Base-by-base conservation (phyloP, 805 yeast genomes). In the Tetrapisispora namnaoensis region DNA sequence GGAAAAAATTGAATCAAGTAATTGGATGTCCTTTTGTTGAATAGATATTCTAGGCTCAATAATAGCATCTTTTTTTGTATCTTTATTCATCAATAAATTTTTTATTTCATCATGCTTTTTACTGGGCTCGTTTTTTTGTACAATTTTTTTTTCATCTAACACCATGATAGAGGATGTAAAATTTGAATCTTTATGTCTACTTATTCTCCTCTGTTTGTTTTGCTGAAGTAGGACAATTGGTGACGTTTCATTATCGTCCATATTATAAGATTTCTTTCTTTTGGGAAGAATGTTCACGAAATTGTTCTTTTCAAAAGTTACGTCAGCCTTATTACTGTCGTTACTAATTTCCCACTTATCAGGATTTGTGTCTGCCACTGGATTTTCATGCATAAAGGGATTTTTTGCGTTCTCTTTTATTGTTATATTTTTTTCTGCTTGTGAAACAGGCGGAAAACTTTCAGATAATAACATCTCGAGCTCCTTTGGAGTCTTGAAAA, bases 1-100 rank as follows among this genome's bases (percentile, higher is more conserved):
- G 4, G 54, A 54, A 49, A 62, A 62, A 9, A 63, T 61, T 16
- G 59, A 52, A 37, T 62, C 63, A 30, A 63, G 45, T 18, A 57
- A 42, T 20, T 49, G 48, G 16, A 59, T 58, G 51, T 63, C 63
- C 30, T 52, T 52, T 17, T 52, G 48, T 10, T 47, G 52, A 8
- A 48, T 34, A 21, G 48, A 45, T 5, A 38, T 18, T 14, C 32
- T 45, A 1, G 45, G 30, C 6, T 46, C 41, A 20, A 41, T 35
- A 17, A 30, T 41, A 10, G 10, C 14, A 8, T 24, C 17, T n/a
- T 17, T 22, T n/a, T 24, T 22, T n/a, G 6, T 22, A 11, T 35
- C 21, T 13, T 43, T 43, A 9, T 43, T 24, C 40, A 43, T 43
- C 37, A 36, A 36, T 9, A 35, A 4, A 5, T 35, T 30, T 18